A percentile compares a stretch with the other conserved stretches of the same genome.
phyloP scores from a whole-genome alignment of 305 asterid genomes.

The Solanum aculeatissimum region DNA sequence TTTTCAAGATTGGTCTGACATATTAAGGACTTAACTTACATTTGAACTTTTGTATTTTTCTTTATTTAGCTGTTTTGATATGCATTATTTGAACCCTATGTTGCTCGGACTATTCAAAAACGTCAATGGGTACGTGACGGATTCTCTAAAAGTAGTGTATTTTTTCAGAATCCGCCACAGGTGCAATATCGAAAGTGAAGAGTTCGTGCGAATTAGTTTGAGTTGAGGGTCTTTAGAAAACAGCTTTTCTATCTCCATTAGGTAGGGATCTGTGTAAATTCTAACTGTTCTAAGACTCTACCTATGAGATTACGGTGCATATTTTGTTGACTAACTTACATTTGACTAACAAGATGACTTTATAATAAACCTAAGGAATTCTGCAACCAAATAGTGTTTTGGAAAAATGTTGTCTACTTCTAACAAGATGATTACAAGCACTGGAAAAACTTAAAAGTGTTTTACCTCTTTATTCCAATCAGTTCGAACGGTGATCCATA shows the following conservation, averaged over 20 bases:
- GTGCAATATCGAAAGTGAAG: too few relatives aligned
- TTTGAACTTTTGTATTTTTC: not conserved
- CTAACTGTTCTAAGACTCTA: not conserved
- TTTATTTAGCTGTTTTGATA: not conserved
- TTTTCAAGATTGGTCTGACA: not conserved
- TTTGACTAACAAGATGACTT: not conserved
- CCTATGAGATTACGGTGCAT: not conserved
- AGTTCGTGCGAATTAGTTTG: not conserved
- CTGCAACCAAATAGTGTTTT: not conserved
- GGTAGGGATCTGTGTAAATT: not conserved
- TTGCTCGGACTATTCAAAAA: too few relatives aligned
- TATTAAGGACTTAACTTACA: not conserved
- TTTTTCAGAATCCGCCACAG: too few relatives aligned
- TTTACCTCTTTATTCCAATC: conserved; percentile 66
- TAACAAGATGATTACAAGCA: not conserved
- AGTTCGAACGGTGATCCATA: conserved; percentile 49
- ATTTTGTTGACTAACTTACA: not conserved
- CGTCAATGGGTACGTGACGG: too few relatives aligned
- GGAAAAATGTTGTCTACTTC: not conserved
- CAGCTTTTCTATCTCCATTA: not conserved
- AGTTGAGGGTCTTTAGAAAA: not conserved
- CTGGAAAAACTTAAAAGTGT: not conserved
- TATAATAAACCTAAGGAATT: not conserved
- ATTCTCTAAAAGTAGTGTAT: too few relatives aligned
- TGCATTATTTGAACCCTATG: not conserved